Percentiles rank a stretch among this genome's conserved stretches.
phyloP scores from a whole-genome alignment of 768 basidiomycete species.

The Asterophora lycoperdoides region DNA sequence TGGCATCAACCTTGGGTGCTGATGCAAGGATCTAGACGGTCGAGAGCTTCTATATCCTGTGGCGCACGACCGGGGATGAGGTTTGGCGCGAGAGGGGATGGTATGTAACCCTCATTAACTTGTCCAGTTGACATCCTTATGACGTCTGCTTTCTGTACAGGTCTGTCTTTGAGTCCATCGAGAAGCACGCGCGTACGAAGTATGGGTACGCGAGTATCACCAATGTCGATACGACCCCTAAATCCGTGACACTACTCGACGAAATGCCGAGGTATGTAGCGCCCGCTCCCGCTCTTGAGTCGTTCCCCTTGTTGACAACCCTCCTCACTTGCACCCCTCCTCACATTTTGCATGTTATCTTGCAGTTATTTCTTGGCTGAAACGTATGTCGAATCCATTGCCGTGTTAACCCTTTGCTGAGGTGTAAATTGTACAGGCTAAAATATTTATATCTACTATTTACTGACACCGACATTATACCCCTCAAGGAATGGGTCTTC shows the following conservation, averaged over 20 bases:
- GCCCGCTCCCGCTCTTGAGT: too few species aligned
- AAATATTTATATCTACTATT: conserved; percentile 74
- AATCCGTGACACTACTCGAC: conserved; percentile 29
- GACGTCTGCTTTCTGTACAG: conserved; percentile 11
- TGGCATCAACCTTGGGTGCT: neutral
- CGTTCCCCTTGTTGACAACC: too few species aligned
- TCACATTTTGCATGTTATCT: neutral
- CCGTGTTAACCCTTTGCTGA: neutral
- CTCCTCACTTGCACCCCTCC: neutral
- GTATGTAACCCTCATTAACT: conserved; percentile 15
- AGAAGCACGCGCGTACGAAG: conserved; percentile 39
- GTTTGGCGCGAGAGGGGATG: conserved; percentile 53
- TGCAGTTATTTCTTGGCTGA: conserved; percentile 42
- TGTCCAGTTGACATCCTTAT: neutral
- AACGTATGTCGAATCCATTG: conserved; percentile 26
- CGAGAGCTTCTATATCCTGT: conserved; percentile 52
- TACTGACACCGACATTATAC: conserved; percentile 54
- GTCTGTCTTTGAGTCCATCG: conserved; percentile 44
- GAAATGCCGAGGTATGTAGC: conserved; percentile 49
- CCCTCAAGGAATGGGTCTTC: conserved; percentile 52
- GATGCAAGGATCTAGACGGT: conserved; percentile 33
- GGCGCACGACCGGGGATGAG: conserved; percentile 45
- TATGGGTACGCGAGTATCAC: conserved; percentile 44
- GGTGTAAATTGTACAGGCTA: conserved; percentile 31
- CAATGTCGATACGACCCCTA: conserved; percentile 27